phyloP scores from a whole-genome alignment of 2,329 filamentous ascomycete species.

The Sarocladium strictum region DNA sequence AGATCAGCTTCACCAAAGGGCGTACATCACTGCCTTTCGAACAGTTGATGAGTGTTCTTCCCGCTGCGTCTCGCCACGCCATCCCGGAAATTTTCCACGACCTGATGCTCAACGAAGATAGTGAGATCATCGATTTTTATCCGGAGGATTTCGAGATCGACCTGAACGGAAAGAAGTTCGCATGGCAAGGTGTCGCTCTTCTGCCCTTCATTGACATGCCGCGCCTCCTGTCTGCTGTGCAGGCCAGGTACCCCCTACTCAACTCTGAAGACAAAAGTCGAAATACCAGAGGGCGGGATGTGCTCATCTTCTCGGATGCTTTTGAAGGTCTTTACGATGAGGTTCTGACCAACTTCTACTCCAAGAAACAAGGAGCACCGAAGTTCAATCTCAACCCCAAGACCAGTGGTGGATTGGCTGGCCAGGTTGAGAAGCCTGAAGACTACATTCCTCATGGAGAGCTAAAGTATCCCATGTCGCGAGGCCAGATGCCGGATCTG shows the following conservation, averaged over 20 bases:
- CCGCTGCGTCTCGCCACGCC: conserved; percentile 85
- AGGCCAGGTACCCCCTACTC: conserved; percentile 73
- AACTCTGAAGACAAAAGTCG: conserved; percentile 70
- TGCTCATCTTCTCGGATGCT: conserved; percentile 75
- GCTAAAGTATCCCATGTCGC: conserved; percentile 70
- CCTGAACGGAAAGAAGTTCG: conserved; percentile 96
- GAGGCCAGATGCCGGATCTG: conserved; percentile 65
- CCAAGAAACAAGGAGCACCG: conserved; percentile 68
- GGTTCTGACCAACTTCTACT: conserved; percentile 80
- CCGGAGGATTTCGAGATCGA: conserved; percentile 91
- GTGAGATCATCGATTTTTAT: conserved; percentile 95
- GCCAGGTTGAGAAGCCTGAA: conserved; percentile 74
- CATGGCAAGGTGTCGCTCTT: conserved; percentile 92
- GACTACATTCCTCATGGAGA: conserved; percentile 79
- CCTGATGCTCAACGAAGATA: conserved; percentile 82
- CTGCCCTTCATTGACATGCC: conserved; percentile 95
- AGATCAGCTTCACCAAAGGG: conserved; percentile 77
- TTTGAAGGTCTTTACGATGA: conserved; percentile 79
- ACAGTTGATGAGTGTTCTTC: conserved; percentile 96
- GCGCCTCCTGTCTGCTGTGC: conserved; percentile 75
- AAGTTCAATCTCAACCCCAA: conserved; percentile 69
- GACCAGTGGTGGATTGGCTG: conserved; percentile 71
- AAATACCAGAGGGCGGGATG: conserved; percentile 75
- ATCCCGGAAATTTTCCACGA: conserved; percentile 83
- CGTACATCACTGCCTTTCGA: conserved; percentile 87